These are phyloP conservation scores for Aurifilum marmelostoma DNA, from an alignment of 2,329 filamentous ascomycete species.

Conservation along the genomic window DNA sequence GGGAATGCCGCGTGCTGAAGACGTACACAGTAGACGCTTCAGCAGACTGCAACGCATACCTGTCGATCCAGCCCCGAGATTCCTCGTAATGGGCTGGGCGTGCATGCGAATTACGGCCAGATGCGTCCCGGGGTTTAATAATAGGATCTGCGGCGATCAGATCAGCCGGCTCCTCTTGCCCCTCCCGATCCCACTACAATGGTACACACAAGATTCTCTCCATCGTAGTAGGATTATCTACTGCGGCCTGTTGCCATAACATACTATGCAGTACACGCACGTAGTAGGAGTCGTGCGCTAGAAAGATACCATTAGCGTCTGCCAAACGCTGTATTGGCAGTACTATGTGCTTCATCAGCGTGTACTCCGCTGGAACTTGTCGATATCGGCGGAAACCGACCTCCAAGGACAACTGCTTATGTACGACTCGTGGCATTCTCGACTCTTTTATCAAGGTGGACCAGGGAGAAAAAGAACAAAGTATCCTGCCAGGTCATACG, in stretches of 20 bases:
- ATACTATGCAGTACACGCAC: no score
- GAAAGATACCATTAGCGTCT: no score
- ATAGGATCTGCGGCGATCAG: constrained; percentile 12
- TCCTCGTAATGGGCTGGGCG: constrained; percentile 5
- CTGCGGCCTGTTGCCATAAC: no score
- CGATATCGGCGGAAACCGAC: not conserved
- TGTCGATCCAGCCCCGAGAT: not conserved
- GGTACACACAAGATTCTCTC: not conserved
- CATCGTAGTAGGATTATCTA: not conserved
- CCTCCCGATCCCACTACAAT: not conserved
- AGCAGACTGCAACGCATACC: not conserved
- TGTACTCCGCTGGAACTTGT: not conserved
- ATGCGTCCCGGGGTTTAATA: not conserved
- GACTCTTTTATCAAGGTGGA: no score
- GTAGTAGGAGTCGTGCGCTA: no score
- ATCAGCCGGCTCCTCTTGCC: constrained; percentile 1
- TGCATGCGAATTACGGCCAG: constrained; percentile 4
- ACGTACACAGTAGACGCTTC: not conserved
- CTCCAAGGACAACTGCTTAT: not conserved
- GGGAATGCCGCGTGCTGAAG: constrained; percentile 14
- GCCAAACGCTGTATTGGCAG: no score
- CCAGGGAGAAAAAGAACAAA: not conserved
- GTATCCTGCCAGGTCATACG: not conserved
- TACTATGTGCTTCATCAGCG: no score
- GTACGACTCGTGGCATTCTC: not conserved